A percentile compares a stretch with the other conserved stretches of the same genome.
These are phyloP conservation scores for Trichosporon sp. DNA, from an alignment of 1,284 basidiomycete species.

Conservation along the genomic window DNA sequence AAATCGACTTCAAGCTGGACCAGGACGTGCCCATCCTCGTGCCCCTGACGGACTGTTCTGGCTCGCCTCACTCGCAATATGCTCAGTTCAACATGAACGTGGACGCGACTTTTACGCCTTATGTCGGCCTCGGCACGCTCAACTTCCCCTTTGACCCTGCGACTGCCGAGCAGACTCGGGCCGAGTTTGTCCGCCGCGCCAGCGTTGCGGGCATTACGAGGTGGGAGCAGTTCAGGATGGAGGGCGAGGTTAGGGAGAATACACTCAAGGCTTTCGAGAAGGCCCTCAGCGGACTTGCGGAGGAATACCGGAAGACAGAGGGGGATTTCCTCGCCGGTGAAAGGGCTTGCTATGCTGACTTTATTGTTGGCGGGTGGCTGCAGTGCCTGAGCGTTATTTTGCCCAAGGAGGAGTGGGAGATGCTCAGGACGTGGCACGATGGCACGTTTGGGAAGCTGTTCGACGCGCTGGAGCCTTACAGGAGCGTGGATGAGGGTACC, in stretches of 20 bases:
- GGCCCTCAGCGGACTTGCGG: neutral
- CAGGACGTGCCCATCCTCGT: neutral
- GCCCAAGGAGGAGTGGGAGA: neutral
- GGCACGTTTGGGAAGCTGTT: neutral
- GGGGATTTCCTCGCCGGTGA: neutral
- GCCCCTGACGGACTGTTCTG: neutral
- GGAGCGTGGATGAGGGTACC: neutral
- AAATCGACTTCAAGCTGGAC: neutral
- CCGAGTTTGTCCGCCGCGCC: conserved; percentile 1
- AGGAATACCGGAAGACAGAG: neutral
- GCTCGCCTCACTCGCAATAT: neutral
- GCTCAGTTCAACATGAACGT: neutral
- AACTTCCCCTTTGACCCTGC: neutral
- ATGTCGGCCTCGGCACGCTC: neutral
- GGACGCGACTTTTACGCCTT: neutral
- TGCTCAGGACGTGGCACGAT: neutral
- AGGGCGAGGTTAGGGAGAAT: neutral
- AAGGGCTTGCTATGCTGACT: neutral
- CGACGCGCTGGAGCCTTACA: neutral
- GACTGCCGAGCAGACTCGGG: neutral
- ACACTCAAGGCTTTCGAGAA: neutral
- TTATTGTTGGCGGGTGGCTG: neutral
- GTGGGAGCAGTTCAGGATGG: neutral
- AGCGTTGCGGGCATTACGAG: neutral
- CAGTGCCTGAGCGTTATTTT: neutral